phyloP scores from a whole-genome alignment of 352 stramenopile genomes.

The Paralagenidium karlingii region DNA sequence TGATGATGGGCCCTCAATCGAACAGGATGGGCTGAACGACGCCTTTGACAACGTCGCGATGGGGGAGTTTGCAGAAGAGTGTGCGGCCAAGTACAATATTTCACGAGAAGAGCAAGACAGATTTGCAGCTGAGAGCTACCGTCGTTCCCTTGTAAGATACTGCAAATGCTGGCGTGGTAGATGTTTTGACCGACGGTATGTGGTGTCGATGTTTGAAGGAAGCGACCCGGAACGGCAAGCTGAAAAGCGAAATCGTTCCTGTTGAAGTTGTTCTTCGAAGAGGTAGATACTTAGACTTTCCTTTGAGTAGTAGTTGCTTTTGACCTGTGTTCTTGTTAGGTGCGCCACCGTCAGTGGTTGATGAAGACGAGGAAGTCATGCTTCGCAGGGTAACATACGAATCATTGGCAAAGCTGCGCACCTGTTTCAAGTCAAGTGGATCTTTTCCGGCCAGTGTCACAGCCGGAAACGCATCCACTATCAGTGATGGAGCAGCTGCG shows the following conservation, averaged over 20 bases:
- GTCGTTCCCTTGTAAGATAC: constrained; percentile 66
- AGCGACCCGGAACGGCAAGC: constrained; percentile 44
- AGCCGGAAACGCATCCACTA: constrained; percentile 88
- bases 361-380: constrained; percentile 86
- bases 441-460: constrained; percentile 86
- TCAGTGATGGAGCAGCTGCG: constrained; percentile 94
- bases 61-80: constrained; percentile 91
- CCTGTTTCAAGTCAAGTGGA: constrained; percentile 74
- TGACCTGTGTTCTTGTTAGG: constrained; percentile 10
- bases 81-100: constrained; percentile 71
- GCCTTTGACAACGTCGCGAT: constrained; percentile 90
- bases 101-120: constrained; percentile 88
- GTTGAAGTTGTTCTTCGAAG: constrained; percentile 56
- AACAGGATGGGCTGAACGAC: constrained; percentile 90
- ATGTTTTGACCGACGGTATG: neutral
- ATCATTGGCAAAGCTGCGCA: constrained; percentile 74
- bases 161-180: constrained; percentile 19
- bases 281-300: no score
- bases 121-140: constrained; percentile 88
- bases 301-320: no score
- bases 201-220: constrained; percentile 1
- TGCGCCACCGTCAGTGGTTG: constrained; percentile 25
- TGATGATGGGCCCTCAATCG: no score
- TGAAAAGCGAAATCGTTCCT: constrained; percentile 65
- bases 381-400: constrained; percentile 59